These are phyloP conservation scores for Massarina eburnea DNA, from an alignment of 2,329 filamentous ascomycete species.

Conservation along the genomic window DNA sequence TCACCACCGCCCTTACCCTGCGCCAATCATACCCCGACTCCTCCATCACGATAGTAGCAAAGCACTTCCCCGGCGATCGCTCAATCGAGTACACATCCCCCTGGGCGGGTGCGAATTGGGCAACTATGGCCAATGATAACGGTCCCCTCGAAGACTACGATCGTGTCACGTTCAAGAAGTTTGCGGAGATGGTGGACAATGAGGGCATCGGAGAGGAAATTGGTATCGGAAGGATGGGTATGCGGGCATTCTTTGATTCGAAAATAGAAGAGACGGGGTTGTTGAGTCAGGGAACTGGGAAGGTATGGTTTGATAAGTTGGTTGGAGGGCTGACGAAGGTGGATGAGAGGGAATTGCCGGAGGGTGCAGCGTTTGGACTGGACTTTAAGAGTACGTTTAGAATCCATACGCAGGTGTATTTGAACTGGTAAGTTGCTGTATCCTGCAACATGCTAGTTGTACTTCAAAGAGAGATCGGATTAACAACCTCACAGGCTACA, in stretches of 20 bases:
- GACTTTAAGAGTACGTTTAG: constrained; percentile 41
- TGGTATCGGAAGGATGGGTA: constrained; percentile 27
- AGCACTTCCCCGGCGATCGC: constrained; percentile 93
- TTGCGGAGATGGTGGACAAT: constrained; percentile 28
- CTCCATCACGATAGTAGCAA: constrained; percentile 72
- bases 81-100: constrained; percentile 88
- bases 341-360: constrained; percentile 31
- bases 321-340: constrained; percentile 41
- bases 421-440: constrained; percentile 34
- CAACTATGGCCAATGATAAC: constrained; percentile 54
- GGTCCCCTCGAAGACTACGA: constrained; percentile 36
- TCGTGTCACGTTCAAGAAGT: constrained; percentile 31
- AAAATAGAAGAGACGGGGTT: constrained; percentile 35
- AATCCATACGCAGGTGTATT: constrained; percentile 42
- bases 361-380: constrained; percentile 41
- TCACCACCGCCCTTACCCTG: constrained; percentile 65
- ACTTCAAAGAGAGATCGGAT: neutral
- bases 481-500: constrained; percentile 37
- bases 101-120: constrained; percentile 82
- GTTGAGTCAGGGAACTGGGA: constrained; percentile 40
- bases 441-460: neutral
- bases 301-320: constrained; percentile 47
- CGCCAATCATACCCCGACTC: constrained; percentile 56
- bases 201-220: constrained; percentile 24
- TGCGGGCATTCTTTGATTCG: constrained; percentile 35